Percentiles rank a stretch among this genome's conserved stretches.
These are phyloP conservation scores for Chaetomiaceae sp. DNA, from an alignment of 2,329 filamentous ascomycete species.

Conservation along the genomic window DNA sequence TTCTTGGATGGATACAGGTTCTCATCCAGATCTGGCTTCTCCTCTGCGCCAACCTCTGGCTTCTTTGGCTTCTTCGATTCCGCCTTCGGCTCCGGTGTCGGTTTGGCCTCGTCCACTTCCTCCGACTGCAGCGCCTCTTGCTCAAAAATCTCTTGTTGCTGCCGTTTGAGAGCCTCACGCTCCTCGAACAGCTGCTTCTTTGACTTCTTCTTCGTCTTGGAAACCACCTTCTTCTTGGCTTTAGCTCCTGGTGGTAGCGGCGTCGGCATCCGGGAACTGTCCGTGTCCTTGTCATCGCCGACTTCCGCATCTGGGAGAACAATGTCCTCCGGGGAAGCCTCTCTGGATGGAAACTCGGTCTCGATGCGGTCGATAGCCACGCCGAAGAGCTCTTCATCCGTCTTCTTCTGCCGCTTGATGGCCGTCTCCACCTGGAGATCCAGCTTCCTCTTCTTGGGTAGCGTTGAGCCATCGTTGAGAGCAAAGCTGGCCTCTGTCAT, in stretches of 20 bases:
- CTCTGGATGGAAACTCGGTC: slow-evolving; percentile 40
- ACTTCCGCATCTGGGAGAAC: slow-evolving; percentile 41
- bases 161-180: slow-evolving; percentile 52
- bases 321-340: slow-evolving; percentile 46
- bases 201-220: slow-evolving; percentile 65
- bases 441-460: slow-evolving; percentile 66
- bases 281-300: slow-evolving; percentile 42
- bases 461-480: slow-evolving; percentile 46
- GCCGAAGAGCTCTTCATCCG: slow-evolving; percentile 71
- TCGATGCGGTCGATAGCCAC: slow-evolving; percentile 51
- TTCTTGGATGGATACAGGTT: slow-evolving; percentile 45
- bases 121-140: slow-evolving; percentile 37
- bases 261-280: slow-evolving; percentile 41
- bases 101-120: slow-evolving; percentile 29
- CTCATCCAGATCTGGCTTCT: slow-evolving; percentile 34
- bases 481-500: slow-evolving; percentile 69
- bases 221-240: slow-evolving; percentile 51
- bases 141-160: slow-evolving; percentile 45
- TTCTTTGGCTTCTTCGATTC: slow-evolving; percentile 21
- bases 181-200: slow-evolving; percentile 73
- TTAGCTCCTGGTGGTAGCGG: slow-evolving; percentile 39
- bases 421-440: slow-evolving; percentile 61
- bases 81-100: slow-evolving; percentile 32
- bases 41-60: slow-evolving; percentile 24
- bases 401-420: slow-evolving; percentile 73